Evolutionary conservation across 805 yeast genomes (phyloP).

Genomic region (Tetrapisispora namnaoensis): DNA sequence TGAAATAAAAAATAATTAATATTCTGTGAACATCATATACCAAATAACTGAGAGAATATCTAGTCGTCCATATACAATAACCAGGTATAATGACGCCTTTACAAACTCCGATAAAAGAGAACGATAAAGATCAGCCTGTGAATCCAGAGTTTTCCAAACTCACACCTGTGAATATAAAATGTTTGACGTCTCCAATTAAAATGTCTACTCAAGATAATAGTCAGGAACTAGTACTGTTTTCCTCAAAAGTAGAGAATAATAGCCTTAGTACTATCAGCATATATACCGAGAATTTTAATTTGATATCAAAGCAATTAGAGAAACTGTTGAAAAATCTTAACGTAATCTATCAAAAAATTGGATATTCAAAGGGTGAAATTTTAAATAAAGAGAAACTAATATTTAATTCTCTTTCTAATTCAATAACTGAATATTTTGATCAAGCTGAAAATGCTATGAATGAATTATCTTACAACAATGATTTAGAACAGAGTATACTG

Average conservation of each 20-base stretch:
- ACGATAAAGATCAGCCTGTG: not conserved
- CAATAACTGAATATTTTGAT: constrained; percentile 35
- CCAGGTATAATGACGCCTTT: not conserved
- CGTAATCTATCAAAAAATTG: constrained; percentile 41
- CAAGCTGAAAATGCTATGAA: constrained; percentile 32
- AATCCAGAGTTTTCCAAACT: constrained; percentile 1
- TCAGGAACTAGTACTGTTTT: not conserved
- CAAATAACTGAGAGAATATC: not conserved
- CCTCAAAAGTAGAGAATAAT: not conserved
- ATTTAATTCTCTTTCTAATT: constrained; percentile 39
- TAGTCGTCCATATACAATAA: too few relatives aligned
- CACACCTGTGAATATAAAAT: constrained; percentile 6
- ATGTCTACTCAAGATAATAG: not conserved
- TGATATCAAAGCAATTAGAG: constrained; percentile 26
- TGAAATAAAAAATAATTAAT: too few relatives aligned
- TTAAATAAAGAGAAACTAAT: constrained; percentile 40
- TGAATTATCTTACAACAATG: constrained; percentile 24
- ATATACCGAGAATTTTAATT: constrained; percentile 25
- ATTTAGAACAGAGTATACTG: constrained; percentile 19
- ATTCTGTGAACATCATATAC: too few relatives aligned
- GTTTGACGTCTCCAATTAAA: constrained; percentile 11
- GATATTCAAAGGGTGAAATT: constrained; percentile 43
- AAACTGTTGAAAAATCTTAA: constrained; percentile 34
- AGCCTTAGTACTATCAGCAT: not conserved
- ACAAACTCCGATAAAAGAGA: not conserved